Conservation (phyloP, 805 yeast species). For the Torulaspora delbrueckii region DNA sequence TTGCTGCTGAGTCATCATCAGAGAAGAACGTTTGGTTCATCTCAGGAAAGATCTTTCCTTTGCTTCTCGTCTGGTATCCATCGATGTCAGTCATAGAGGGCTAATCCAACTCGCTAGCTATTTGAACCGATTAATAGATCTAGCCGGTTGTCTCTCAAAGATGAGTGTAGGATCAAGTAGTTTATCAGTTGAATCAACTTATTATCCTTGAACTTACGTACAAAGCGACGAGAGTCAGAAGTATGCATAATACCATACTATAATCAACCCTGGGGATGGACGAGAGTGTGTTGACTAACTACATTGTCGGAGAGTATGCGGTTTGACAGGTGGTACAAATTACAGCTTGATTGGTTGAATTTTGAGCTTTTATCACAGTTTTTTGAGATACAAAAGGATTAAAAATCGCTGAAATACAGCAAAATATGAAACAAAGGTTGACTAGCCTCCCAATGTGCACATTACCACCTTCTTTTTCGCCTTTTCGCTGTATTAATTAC, state of each 20-base stretch:
- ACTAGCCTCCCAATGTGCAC: no score
- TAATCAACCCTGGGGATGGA: no score
- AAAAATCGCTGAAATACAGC: no score
- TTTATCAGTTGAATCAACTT: neutral
- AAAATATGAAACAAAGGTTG: no score
- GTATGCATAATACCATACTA: no score
- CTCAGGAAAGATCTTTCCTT: conserved; percentile 23
- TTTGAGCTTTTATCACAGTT: no score
- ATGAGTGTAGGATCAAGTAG: neutral
- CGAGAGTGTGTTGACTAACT: no score
- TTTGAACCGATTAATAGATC: conserved; percentile 9
- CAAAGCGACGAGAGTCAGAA: neutral
- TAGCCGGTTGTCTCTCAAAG: conserved; percentile 5
- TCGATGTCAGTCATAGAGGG: conserved; percentile 20
- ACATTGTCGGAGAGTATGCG: no score
- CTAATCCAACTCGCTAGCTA: neutral
- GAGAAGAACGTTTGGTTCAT: conserved; percentile 30
- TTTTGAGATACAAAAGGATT: no score
- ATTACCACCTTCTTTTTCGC: no score
- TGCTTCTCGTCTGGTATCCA: conserved; percentile 25
- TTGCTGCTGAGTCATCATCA: conserved; percentile 32
- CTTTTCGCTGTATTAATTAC: neutral
- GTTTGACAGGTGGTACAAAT: no score
- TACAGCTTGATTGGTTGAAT: no score
- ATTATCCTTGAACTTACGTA: conserved; percentile 1